Evolutionary conservation across 176 grass and related monocot genomes (phyloP).

Genomic region (Otatea glauca): DNA sequence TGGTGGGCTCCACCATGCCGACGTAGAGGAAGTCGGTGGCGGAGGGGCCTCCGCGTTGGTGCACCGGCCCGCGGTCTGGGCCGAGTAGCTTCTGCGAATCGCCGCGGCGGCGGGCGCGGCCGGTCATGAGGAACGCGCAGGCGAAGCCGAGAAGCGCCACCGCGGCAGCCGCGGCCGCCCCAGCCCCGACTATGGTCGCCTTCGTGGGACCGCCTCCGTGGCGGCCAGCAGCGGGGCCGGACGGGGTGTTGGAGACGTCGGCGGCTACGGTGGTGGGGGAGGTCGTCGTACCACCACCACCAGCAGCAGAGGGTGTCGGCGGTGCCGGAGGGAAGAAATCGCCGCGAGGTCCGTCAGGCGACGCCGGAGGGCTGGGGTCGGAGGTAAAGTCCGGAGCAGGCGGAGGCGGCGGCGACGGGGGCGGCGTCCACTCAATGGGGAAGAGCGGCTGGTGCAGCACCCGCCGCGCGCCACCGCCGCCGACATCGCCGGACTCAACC

Average conservation of each 20-base stretch:
- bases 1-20: slow-evolving; percentile 69
- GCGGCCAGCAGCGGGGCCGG: not conserved
- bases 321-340: slow-evolving; percentile 64
- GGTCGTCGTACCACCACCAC: not conserved
- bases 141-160: slow-evolving; percentile 47
- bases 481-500: slow-evolving; percentile 28
- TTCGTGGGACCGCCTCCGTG: slow-evolving; percentile 46
- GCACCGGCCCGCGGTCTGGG: slow-evolving; percentile 35
- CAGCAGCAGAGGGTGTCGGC: not conserved
- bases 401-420: slow-evolving; percentile 61
- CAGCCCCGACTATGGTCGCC: slow-evolving; percentile 52
- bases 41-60: slow-evolving; percentile 28
- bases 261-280: slow-evolving; percentile 58
- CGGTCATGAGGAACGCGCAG: slow-evolving; percentile 46
- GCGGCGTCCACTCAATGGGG: slow-evolving; percentile 88
- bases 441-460: slow-evolving; percentile 87
- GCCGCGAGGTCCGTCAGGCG: slow-evolving; percentile 30
- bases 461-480: slow-evolving; percentile 27
- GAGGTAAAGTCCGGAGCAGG: slow-evolving; percentile 65
- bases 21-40: slow-evolving; percentile 76
- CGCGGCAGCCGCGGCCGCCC: slow-evolving; percentile 44
- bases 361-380: slow-evolving; percentile 46
- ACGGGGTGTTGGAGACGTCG: slow-evolving; percentile 44
- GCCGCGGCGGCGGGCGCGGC: slow-evolving; percentile 46
- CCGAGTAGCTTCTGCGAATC: slow-evolving; percentile 76